Evolutionary conservation across 805 yeast genomes (phyloP).

Genomic region (Saccharomyces eubayanus): DNA sequence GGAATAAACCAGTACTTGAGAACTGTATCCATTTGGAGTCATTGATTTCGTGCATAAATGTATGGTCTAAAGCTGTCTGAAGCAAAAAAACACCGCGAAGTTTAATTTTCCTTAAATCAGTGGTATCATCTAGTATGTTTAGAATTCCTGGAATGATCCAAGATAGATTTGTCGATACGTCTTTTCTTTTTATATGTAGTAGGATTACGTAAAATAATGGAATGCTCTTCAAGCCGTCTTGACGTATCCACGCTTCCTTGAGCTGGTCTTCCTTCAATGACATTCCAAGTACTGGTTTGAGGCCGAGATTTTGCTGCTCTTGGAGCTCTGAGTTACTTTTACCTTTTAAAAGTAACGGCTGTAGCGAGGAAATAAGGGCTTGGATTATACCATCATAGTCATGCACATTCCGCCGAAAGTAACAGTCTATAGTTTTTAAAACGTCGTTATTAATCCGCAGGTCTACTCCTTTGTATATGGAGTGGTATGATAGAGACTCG

Average conservation of each 20-base stretch:
- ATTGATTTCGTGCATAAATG: slow-evolving; percentile 7
- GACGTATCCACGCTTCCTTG: slow-evolving; percentile 14
- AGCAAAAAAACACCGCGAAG: slow-evolving; percentile 21
- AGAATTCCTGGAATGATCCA: slow-evolving; percentile 31
- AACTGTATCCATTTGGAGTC: slow-evolving; percentile 18
- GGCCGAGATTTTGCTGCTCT: slow-evolving; percentile 26
- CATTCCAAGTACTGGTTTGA: slow-evolving; percentile 28
- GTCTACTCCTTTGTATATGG: background rate
- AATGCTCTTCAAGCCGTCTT: slow-evolving; percentile 21
- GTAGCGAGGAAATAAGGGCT: background rate
- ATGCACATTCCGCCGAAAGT: background rate
- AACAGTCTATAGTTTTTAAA: background rate
- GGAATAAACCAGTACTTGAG: slow-evolving; percentile 20
- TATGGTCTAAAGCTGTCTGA: slow-evolving; percentile 11
- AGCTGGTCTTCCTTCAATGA: slow-evolving; percentile 16
- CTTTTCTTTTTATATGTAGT: slow-evolving; percentile 8
- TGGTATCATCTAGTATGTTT: slow-evolving; percentile 26
- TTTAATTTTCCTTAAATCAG: slow-evolving; percentile 19
- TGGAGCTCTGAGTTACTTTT: background rate
- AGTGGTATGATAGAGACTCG: background rate
- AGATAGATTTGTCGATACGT: slow-evolving; percentile 24
- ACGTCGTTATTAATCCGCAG: background rate
- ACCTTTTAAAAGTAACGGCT: slow-evolving; percentile 1
- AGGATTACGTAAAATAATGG: slow-evolving; percentile 21
- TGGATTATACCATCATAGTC: background rate